Base-by-base conservation (phyloP, 2,329 filamentous ascomycete species). In the Penicillium sp. region DNA sequence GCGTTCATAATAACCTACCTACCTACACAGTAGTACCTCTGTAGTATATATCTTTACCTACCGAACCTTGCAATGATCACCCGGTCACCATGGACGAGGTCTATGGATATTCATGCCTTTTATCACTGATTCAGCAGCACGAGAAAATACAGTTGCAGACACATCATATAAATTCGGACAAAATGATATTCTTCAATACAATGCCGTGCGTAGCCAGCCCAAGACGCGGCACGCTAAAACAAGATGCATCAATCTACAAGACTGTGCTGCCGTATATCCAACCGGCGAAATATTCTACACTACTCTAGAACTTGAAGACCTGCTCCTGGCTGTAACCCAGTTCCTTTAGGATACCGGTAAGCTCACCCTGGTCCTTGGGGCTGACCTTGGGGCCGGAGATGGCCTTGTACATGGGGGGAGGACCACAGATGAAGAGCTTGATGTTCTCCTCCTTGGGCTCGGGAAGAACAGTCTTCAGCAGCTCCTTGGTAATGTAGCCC, bases 371-470 rank as follows among this genome's bases (percentile, higher is more conserved):
- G 70, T 99, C 90, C 64, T 82, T 79, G n/a, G 91, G 90, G 74
- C 87, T 93, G 71, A 86, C 85, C 88, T 99, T 97, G 65, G 75
- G 74, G 29, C 93, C 93, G 31, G 87, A 92, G 60, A 97, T 84
- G 52, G 90, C 87, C 73, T 95, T 95, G 83, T 95, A 95, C 79
- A 97, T 70, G 35, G 86, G 88, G 2, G 92, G 91, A 11, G 93
- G 93, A 0, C 92, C 92, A 72, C 92, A 97, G 31, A 99, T 89
- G 66, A 99, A 97, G 55, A 97, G 73, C 83, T 97, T 97, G 77
- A 95, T 84, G 75, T 95, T 93, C 58, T 87, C 87, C 62, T 81
- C 80, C 80, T 93, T 93, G 56, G 93, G 90, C 74, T 95, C 90
- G 10, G 93, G 93, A 12, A 97, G 80, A 9, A 96, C 90, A 42